Percentiles rank a stretch among this genome's conserved stretches.
Conservation (phyloP, 768 basidiomycete species). For the Hygrocybe coccinea region DNA sequence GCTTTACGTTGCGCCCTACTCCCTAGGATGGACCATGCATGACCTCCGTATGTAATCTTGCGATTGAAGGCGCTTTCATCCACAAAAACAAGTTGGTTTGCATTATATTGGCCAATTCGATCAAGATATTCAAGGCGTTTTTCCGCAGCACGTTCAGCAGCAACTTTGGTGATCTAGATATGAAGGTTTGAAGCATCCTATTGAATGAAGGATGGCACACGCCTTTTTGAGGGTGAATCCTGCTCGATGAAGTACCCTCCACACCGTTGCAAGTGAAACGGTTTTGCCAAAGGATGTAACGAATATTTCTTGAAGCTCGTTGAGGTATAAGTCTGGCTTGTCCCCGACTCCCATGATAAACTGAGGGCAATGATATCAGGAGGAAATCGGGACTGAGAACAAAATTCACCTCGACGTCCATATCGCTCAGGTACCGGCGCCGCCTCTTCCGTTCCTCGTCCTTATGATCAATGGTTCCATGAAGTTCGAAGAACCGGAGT, state of each 20-base stretch:
- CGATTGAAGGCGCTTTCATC: conserved; percentile 33
- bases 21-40: conserved; percentile 2
- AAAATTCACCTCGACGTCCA: conserved; percentile 8
- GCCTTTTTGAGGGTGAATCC: conserved; percentile 21
- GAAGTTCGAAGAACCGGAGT: conserved; percentile 1
- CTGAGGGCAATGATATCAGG: not conserved
- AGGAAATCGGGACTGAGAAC: not conserved
- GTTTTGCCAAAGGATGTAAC: not conserved
- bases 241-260: conserved; percentile 12
- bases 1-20: no score
- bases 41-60: conserved; percentile 15
- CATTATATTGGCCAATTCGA: conserved; percentile 10
- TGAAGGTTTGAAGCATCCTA: not conserved
- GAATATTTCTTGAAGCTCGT: not conserved
- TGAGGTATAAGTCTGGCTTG: not conserved
- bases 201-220: not conserved
- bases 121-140: conserved; percentile 2
- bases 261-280: conserved; percentile 11
- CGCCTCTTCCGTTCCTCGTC: conserved; percentile 3
- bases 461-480: conserved; percentile 5
- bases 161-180: conserved; percentile 2
- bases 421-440: conserved; percentile 4
- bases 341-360: not conserved
- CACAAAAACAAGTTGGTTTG: conserved; percentile 29
- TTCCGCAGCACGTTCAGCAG: conserved; percentile 3